phyloP scores from a whole-genome alignment of 805 yeast species.

The Teunomyces funiuensis region DNA sequence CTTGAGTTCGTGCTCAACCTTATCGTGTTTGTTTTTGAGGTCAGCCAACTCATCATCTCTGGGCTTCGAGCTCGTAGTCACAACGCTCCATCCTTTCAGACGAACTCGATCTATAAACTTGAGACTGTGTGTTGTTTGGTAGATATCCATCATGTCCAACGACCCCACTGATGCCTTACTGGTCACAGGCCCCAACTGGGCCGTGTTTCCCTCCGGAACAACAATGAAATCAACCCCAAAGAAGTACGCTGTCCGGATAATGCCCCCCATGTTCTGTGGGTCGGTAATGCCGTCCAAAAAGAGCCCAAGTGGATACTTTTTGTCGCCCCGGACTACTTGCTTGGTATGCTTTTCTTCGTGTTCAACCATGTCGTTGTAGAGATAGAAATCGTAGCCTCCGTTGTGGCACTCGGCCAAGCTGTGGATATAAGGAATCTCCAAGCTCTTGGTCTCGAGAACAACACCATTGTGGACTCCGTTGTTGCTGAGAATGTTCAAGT shows the following conservation, averaged over 20 bases:
- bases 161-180: conserved; percentile 86
- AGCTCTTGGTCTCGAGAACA: conserved; percentile 65
- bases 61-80: conserved; percentile 55
- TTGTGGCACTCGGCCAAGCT: conserved; percentile 21
- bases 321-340: conserved; percentile 6
- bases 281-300: conserved; percentile 79
- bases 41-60: conserved; percentile 19
- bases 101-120: conserved; percentile 57
- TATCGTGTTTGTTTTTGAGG: conserved; percentile 26
- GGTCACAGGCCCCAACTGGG: conserved; percentile 74
- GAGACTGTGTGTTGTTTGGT: conserved; percentile 56
- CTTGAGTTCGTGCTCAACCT: conserved; percentile 26
- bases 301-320: conserved; percentile 60
- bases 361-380: conserved; percentile 19
- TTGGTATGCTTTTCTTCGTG: conserved; percentile 13
- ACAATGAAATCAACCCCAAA: conserved; percentile 81
- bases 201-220: conserved; percentile 66
- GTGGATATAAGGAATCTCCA: conserved; percentile 33
- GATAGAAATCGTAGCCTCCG: conserved; percentile 16
- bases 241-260: conserved; percentile 74
- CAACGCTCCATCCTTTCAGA: conserved; percentile 66
- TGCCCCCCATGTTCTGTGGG: conserved; percentile 86
- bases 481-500: conserved; percentile 57
- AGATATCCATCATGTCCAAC: conserved; percentile 67
- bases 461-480: conserved; percentile 81